These are phyloP conservation scores for Rhytidhysteron rufulum DNA, from an alignment of 2,329 filamentous ascomycete species.

Conservation along the genomic window DNA sequence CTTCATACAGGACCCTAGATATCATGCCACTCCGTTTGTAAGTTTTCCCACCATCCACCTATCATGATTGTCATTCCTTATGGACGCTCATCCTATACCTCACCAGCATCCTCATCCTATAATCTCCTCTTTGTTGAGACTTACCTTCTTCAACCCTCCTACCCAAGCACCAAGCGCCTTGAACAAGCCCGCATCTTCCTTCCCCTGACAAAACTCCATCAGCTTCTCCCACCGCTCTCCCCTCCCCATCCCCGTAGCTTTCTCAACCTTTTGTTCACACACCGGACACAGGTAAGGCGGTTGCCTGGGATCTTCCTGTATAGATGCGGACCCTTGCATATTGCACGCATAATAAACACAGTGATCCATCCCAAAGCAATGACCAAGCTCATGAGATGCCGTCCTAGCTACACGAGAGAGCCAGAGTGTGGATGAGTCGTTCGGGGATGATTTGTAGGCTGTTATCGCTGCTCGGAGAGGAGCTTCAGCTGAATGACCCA, in stretches of 20 bases:
- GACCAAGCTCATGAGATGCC: slow-evolving; percentile 62
- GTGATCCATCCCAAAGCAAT: slow-evolving; percentile 64
- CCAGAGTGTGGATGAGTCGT: slow-evolving; percentile 48
- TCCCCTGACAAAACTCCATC: slow-evolving; percentile 39
- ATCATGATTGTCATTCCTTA: too few relatives aligned
- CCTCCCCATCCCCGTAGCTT: slow-evolving; percentile 19
- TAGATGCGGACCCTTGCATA: slow-evolving; percentile 58
- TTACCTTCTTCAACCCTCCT: slow-evolving; percentile 2
- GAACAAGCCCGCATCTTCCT: slow-evolving; percentile 44
- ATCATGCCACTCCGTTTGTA: too few relatives aligned
- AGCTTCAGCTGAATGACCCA: neutral
- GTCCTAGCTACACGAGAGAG: slow-evolving; percentile 56
- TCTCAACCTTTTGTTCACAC: slow-evolving; percentile 52
- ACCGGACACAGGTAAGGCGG: slow-evolving; percentile 62
- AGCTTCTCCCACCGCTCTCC: slow-evolving; percentile 39
- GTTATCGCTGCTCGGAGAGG: slow-evolving; percentile 2
- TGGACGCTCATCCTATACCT: too few relatives aligned
- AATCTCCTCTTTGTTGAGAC: neutral
- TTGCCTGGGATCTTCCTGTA: slow-evolving; percentile 58
- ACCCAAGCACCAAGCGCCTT: slow-evolving; percentile 34
- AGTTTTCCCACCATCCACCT: too few relatives aligned
- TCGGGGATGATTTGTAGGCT: neutral
- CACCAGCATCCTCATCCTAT: neutral
- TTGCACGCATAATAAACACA: slow-evolving; percentile 63
- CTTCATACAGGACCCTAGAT: too few relatives aligned